These are phyloP conservation scores for Cercospora janseana DNA, from an alignment of 2,329 filamentous ascomycete genomes.

Conservation along the genomic window DNA sequence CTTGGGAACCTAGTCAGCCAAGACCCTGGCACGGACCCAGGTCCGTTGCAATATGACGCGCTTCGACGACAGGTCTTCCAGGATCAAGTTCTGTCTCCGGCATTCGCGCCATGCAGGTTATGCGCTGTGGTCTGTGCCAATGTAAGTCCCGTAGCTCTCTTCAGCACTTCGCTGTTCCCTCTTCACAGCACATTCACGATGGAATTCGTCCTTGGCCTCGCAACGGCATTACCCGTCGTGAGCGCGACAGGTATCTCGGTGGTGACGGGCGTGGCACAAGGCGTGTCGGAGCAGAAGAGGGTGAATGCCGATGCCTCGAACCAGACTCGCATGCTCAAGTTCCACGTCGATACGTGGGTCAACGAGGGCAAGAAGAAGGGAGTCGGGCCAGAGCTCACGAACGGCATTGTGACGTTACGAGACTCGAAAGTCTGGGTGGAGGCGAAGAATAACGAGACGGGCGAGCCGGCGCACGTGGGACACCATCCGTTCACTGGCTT, in stretches of 20 bases:
- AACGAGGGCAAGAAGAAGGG: conserved; percentile 32
- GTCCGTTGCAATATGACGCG: conserved; percentile 16
- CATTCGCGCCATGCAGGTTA: background rate
- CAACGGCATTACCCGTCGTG: conserved; percentile 36
- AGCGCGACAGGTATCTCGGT: conserved; percentile 48
- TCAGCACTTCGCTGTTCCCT: too few species aligned
- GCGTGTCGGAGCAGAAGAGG: conserved; percentile 50
- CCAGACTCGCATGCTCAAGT: conserved; percentile 53
- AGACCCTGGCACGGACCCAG: conserved; percentile 5
- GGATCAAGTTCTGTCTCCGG: conserved; percentile 14
- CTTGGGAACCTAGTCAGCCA: too few species aligned
- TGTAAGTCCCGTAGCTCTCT: conserved; percentile 7
- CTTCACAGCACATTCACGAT: conserved; percentile 21
- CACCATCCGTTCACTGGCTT: conserved; percentile 53
- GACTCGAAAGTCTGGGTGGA: conserved; percentile 47
- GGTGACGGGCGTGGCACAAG: conserved; percentile 52
- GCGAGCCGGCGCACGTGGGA: conserved; percentile 33
- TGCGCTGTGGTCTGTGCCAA: background rate
- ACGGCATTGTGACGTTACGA: conserved; percentile 45
- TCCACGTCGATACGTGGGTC: conserved; percentile 49
- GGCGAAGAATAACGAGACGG: conserved; percentile 29
- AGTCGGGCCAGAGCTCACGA: conserved; percentile 42
- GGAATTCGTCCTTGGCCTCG: conserved; percentile 38
- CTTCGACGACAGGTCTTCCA: conserved; percentile 14
- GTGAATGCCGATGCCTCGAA: conserved; percentile 51